Conservation (phyloP, 345 rosid genomes). For the Salix suchowensis region DNA sequence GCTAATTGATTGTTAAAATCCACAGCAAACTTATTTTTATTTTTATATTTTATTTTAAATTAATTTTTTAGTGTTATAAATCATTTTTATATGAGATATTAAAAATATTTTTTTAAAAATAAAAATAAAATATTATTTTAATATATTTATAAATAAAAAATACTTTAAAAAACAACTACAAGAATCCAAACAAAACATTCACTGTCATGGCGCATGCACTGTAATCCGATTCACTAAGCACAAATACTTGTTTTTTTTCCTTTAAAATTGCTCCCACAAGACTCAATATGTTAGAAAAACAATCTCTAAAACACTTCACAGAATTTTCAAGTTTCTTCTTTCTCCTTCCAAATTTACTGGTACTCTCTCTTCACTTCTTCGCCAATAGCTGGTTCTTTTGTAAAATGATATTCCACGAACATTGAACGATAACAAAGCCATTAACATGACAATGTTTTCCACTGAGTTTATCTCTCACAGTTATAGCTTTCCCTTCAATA, state of each 20-base stretch:
- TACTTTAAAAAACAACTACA: too few relatives aligned
- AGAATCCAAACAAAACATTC: too few relatives aligned
- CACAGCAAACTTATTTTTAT: too few relatives aligned
- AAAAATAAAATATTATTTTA: too few relatives aligned
- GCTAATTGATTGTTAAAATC: too few relatives aligned
- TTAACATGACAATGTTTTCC: slow-evolving; percentile 32
- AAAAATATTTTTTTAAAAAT: too few relatives aligned
- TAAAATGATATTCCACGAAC: slow-evolving; percentile 5
- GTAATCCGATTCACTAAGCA: neutral
- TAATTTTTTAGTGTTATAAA: too few relatives aligned
- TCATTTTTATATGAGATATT: too few relatives aligned
- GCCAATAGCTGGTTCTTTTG: neutral
- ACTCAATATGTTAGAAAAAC: neutral
- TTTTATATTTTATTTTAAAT: too few relatives aligned
- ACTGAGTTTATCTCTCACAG: slow-evolving; percentile 25
- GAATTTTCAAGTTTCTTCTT: neutral
- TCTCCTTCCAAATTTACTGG: neutral
- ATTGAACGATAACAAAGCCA: slow-evolving; percentile 7
- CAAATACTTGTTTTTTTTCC: too few relatives aligned
- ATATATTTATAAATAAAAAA: too few relatives aligned
- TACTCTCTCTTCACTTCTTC: neutral
- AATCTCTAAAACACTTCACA: neutral
- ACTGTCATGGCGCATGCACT: too few relatives aligned
- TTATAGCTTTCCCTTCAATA: slow-evolving; percentile 14
- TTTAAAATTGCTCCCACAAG: neutral